A percentile compares a stretch with the other conserved stretches of the same genome.
These are phyloP conservation scores for Aureobasidium uvarum DNA, from an alignment of 2,329 filamentous ascomycete species.

Conservation along the genomic window DNA sequence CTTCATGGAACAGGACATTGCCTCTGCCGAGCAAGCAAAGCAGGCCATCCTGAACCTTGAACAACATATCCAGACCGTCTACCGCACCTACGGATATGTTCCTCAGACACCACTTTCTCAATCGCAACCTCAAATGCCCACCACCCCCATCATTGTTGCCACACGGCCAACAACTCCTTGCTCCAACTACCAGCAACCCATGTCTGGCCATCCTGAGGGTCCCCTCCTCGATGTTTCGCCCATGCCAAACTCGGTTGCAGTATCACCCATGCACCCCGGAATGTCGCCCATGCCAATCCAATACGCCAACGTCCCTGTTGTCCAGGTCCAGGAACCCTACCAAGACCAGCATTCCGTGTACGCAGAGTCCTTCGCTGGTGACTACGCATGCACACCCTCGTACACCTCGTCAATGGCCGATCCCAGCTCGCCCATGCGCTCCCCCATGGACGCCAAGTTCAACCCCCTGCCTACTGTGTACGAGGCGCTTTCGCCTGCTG, in stretches of 20 bases:
- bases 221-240: slow-evolving; percentile 54
- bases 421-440: slow-evolving; percentile 46
- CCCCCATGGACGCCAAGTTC: slow-evolving; percentile 39
- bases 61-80: slow-evolving; percentile 46
- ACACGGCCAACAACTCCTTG: slow-evolving; percentile 27
- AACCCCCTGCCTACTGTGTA: slow-evolving; percentile 41
- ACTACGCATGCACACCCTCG: slow-evolving; percentile 49
- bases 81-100: slow-evolving; percentile 44
- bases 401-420: slow-evolving; percentile 51
- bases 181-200: slow-evolving; percentile 10
- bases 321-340: slow-evolving; percentile 46
- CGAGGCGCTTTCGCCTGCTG: slow-evolving; percentile 39
- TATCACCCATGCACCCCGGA: slow-evolving; percentile 47
- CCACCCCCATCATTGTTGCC: slow-evolving; percentile 34
- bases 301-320: slow-evolving; percentile 52
- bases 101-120: slow-evolving; percentile 18
- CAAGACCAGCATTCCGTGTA: slow-evolving; percentile 32
- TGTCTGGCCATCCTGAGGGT: slow-evolving; percentile 32
- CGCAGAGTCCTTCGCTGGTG: slow-evolving; percentile 36
- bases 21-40: slow-evolving; percentile 30
- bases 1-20: slow-evolving; percentile 30
- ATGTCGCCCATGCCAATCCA: slow-evolving; percentile 43
- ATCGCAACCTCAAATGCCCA: slow-evolving; percentile 31
- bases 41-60: slow-evolving; percentile 42
- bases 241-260: slow-evolving; percentile 40